Evolutionary conservation across 192 early-diverging fungal genomes (phyloP), one percentile per base, ranked within the genome.

Genomic region (Chytriomyces sp.): DNA sequence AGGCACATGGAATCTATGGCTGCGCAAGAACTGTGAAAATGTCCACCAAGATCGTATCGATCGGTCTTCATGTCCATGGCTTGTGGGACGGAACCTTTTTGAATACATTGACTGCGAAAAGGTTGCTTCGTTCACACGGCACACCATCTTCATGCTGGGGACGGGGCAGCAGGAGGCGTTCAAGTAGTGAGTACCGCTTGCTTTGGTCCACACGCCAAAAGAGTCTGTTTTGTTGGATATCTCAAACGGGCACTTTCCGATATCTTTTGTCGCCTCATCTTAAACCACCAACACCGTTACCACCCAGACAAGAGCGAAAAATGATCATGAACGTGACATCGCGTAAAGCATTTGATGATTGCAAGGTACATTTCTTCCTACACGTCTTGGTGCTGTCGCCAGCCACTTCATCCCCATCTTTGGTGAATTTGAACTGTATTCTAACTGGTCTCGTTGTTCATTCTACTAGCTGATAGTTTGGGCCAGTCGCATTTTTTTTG

Each of bases 261-360:
- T 1, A 59, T 1, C 53, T n/a, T 59, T 59, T 69, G 10, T 18
- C 24, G 0, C 24, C 1, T 48, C 1, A 1, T 9, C 1, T 50
- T 62, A 20, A 18, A 26, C 28, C 62, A 1, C 5, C 57, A 28
- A 16, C 0, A 47, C 5, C 2, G 35, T 35, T 35, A 35, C 35
- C 4, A 57, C 81, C 80, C 2, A 24, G 5, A 20, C 16, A 61
- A 23, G 80, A 81, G 53, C 77, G 80, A 28, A 81, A 81, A 81
- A 81, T 81, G 80, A 18, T 60, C 64, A 81, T 81, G 80, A 76
- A 82, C 26, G 68, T 81, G 4, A 57, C 79, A 7, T 18, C 62
- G 9, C 65, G 49, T 26, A 62, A 20, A 18, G 75, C 63, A 4
- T 59, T 78, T 45, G 72, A 61, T 16, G 64, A 65, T 48, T 64